Conservation (phyloP, 2,329 filamentous ascomycete species). For the Aulographum hederae region DNA sequence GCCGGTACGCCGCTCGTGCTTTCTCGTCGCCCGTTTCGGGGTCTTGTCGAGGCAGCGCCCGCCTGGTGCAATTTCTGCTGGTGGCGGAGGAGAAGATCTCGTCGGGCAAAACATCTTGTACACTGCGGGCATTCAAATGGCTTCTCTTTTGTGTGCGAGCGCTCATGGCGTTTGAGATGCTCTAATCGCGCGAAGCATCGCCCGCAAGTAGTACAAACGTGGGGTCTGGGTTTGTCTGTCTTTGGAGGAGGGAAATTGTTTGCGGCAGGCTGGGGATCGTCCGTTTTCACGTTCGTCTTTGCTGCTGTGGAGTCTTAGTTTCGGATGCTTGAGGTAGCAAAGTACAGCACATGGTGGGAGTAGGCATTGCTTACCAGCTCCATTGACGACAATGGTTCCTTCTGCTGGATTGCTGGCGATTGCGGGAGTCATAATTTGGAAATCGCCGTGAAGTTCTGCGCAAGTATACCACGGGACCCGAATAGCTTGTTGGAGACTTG, state of each 20-base stretch:
- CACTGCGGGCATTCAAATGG: slow-evolving; percentile 96
- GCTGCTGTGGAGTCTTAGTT: neutral
- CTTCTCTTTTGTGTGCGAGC: slow-evolving; percentile 98
- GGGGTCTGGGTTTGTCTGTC: slow-evolving; percentile 91
- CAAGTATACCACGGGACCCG: too few relatives aligned
- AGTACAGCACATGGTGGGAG: too few relatives aligned
- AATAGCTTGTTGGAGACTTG: too few relatives aligned
- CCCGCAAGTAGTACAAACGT: slow-evolving; percentile 80
- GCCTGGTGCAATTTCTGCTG: slow-evolving; percentile 98
- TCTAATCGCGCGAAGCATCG: slow-evolving; percentile 89
- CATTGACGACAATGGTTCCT: too few relatives aligned
- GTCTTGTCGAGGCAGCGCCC: slow-evolving; percentile 69
- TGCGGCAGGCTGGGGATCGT: slow-evolving; percentile 3
- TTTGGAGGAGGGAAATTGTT: slow-evolving; percentile 60
- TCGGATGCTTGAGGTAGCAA: too few relatives aligned
- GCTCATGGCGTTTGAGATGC: slow-evolving; percentile 91
- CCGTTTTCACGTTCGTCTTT: neutral
- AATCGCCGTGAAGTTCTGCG: too few relatives aligned
- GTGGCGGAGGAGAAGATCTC: slow-evolving; percentile 80
- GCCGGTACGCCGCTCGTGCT: slow-evolving; percentile 59
- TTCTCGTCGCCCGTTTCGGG: slow-evolving; percentile 67
- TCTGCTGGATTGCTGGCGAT: too few relatives aligned
- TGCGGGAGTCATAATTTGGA: too few relatives aligned
- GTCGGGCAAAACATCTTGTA: slow-evolving; percentile 79
- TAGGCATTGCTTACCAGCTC: too few relatives aligned